These are phyloP conservation scores for Akanthomyces lecanii DNA, from an alignment of 2,329 filamentous ascomycete species.

Conservation along the genomic window DNA sequence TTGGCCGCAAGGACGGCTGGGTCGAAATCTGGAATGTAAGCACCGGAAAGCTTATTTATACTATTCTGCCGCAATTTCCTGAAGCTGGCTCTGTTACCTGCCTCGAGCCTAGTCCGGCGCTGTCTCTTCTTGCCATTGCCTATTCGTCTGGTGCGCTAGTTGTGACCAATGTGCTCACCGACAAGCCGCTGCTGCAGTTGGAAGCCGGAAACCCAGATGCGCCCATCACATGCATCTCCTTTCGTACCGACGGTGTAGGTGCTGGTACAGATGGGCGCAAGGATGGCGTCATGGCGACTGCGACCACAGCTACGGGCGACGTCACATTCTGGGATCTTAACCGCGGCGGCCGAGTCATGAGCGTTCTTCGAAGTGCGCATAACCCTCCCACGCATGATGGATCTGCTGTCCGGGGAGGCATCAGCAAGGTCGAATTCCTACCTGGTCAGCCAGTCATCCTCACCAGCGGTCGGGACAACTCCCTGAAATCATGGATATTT, in stretches of 20 bases:
- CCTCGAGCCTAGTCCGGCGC: conserved; percentile 74
- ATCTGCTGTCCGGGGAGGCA: conserved; percentile 62
- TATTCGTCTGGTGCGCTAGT: conserved; percentile 75
- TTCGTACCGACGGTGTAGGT: conserved; percentile 83
- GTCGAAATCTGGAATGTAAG: conserved; percentile 98
- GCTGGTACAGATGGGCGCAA: conserved; percentile 82
- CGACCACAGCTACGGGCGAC: conserved; percentile 74
- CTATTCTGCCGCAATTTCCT: conserved; percentile 70
- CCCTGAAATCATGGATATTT: conserved; percentile 93
- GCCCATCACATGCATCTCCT: conserved; percentile 77
- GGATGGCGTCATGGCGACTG: conserved; percentile 91
- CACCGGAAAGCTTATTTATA: conserved; percentile 86
- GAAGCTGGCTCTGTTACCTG: conserved; percentile 80
- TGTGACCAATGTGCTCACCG: conserved; percentile 76
- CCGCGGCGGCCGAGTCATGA: conserved; percentile 77
- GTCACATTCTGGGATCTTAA: conserved; percentile 97
- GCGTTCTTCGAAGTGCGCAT: conserved; percentile 83
- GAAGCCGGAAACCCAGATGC: conserved; percentile 61
- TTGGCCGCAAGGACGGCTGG: conserved; percentile 79
- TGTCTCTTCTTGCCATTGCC: conserved; percentile 83
- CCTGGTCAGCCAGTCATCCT: conserved; percentile 84
- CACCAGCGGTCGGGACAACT: conserved; percentile 89
- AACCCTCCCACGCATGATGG: conserved; percentile 62
- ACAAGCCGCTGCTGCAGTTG: conserved; percentile 67
- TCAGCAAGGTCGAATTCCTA: conserved; percentile 86